Base-by-base conservation (phyloP, 345 rosid species). In the Fremontodendron californicum region DNA sequence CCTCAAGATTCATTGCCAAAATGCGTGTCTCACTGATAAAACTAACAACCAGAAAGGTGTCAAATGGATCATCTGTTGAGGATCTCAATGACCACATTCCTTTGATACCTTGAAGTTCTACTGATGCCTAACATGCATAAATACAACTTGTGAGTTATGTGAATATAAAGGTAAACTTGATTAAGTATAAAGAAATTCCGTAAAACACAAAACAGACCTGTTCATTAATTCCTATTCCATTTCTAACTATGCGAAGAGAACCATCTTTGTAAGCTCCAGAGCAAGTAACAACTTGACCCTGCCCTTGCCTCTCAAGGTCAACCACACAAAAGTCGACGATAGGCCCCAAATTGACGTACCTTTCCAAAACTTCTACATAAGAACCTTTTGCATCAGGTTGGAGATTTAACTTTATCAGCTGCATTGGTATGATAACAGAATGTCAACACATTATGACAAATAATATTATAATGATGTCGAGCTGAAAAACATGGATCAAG, bases 291-390 rank as follows among this genome's bases (percentile, higher is more conserved):
- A 95, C 97, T 88, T 95, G 99, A 71, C 98, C 94, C 84, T 93
- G 98, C 81, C 99, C 99, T 84, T 95, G 99, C 88, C 98, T 92
- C 89, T 95, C 99, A 52, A 93, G 96, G 85, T 95, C 97, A 71
- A 95, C 94, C 70, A 93, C 97, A 82, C 95, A 92, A 80, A 93
- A 90, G 84, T 93, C 99, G 55, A 88, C 92, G 65, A 95, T 93
- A 69, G 99, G 99, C 75, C 99, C 99, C 87, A 95, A 84, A 81
- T 93, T 95, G 84, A 93, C 96, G 84, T 89, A 90, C 76, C 88
- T 85, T 67, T 95, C 99, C 86, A 93, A 62, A 68, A 92, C 93
- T 85, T 95, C 94, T 18, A 93, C 96, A 76, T 89, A 93, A 64
- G 97, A 92, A 77, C 98, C 99, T 83, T 88, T 90, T 33, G 92